Evolutionary conservation across 164 flowering plant species (phyloP), one percentile per base, ranked within the genome.

Genomic region (Aristolochia contorta): DNA sequence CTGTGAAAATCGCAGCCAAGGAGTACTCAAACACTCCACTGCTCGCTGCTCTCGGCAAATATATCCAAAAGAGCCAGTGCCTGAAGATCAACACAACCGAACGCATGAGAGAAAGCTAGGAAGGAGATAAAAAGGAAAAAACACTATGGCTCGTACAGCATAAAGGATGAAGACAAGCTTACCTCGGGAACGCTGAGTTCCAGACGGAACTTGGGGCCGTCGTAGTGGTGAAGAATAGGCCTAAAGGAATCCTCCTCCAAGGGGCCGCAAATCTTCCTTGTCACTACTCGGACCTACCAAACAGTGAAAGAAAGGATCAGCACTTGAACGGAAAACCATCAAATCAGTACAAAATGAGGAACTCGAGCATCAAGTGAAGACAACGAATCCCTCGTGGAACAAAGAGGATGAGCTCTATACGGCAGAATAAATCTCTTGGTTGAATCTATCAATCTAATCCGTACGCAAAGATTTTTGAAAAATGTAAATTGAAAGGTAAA

Each of bases 151-250:
- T 21, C 15, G 16, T 6, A 25, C 45, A 30, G 56, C 16, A 27
- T 18, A 23, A 45, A n/a, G 19, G 16, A 55, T 6, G 8, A 13
- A 25, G 16, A 30, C 16, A 49, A 10, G 60, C 22, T 54, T 65
- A 85, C 98, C 97, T 93, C 98, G 3, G 97, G 94, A 1, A 93
- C 62, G 69, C 72, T 87, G 20, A 93, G 80, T 60, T 93, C 97
- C 1, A 93, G 84, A n/a, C 98, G 90, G 81, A 93, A 93, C 74
- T 93, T 93, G 37, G 98, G 98, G 25, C 98, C 97, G 45, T 93
- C 98, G 20, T 93, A 93, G 65, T 93, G 98, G 72, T 93, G 97
- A 57, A 93, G 96, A 64, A 93, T 79, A 32, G 98, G 98, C 79
- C 98, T 78, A 80, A 93, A 93, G 0, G 98, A 80, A 65, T 93